These are phyloP conservation scores for Fusarium sublunatum DNA, from an alignment of 2,329 filamentous ascomycete genomes.

Conservation along the genomic window DNA sequence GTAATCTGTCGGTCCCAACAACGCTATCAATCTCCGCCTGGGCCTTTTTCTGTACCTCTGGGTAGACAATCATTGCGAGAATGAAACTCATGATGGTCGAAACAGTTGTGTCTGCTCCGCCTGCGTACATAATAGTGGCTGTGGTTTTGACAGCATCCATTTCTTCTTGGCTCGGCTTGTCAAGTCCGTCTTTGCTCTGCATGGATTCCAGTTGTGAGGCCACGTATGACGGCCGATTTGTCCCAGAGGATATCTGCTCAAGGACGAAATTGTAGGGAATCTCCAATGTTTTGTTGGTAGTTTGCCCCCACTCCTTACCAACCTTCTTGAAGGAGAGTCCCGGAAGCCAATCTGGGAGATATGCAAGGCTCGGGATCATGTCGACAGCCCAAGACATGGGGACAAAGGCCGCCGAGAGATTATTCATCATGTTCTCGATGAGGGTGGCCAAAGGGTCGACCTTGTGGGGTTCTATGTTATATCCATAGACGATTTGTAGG, in stretches of 20 bases:
- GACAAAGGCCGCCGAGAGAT: constrained; percentile 45
- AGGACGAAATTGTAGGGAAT: constrained; percentile 49
- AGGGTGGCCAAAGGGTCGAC: constrained; percentile 48
- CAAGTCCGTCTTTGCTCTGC: constrained; percentile 7
- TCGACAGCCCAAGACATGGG: constrained; percentile 52
- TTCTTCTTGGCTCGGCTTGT: constrained; percentile 25
- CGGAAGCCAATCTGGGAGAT: constrained; percentile 48
- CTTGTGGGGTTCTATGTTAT: constrained; percentile 47
- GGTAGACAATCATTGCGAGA: constrained; percentile 43
- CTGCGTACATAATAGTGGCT: constrained; percentile 47
- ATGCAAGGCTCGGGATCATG: constrained; percentile 46
- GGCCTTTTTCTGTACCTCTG: constrained; percentile 40
- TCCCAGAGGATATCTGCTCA: constrained; percentile 41
- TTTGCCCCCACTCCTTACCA: constrained; percentile 43
- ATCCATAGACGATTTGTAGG: constrained; percentile 49
- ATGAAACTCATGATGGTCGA: constrained; percentile 42
- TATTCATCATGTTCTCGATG: constrained; percentile 46
- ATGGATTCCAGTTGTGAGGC: constrained; percentile 40
- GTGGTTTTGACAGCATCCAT: constrained; percentile 43
- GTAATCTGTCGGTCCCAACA: constrained; percentile 47
- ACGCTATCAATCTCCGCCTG: constrained; percentile 47
- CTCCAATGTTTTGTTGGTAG: constrained; percentile 32
- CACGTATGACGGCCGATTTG: constrained; percentile 43
- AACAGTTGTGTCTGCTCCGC: constrained; percentile 48
- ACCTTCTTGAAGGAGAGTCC: constrained; percentile 48